phyloP scores from a whole-genome alignment of 192 early-diverging fungal genomes.

The Coemansia sp. region DNA sequence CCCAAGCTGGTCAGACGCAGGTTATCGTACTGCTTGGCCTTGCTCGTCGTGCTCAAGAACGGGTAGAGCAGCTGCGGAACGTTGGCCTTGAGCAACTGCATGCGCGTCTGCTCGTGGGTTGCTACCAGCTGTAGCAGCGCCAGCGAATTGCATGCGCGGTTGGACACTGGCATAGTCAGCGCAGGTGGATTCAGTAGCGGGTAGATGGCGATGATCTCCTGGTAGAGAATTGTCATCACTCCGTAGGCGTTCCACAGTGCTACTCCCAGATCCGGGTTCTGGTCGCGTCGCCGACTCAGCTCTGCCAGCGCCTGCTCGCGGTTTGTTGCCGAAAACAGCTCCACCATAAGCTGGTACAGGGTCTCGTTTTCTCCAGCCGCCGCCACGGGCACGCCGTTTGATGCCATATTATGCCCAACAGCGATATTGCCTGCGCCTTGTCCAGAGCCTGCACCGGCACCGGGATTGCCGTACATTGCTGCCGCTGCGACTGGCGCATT shows the following conservation, averaged over 20 bases:
- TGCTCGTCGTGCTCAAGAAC: slow-evolving; percentile 95
- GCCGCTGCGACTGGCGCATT: slow-evolving; percentile 2
- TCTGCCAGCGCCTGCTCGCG: slow-evolving; percentile 94
- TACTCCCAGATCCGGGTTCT: slow-evolving; percentile 93
- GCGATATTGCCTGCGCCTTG: background rate
- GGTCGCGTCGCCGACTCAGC: slow-evolving; percentile 91
- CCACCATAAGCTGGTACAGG: slow-evolving; percentile 85
- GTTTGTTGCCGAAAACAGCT: slow-evolving; percentile 73
- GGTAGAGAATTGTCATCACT: slow-evolving; percentile 92
- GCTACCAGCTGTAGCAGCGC: slow-evolving; percentile 96
- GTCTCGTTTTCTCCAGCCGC: slow-evolving; percentile 68
- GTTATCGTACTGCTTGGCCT: slow-evolving; percentile 95
- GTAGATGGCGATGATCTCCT: slow-evolving; percentile 97
- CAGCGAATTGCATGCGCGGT: slow-evolving; percentile 96
- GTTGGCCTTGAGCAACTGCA: slow-evolving; percentile 72
- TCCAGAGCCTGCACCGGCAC: slow-evolving; percentile 1
- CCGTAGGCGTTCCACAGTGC: slow-evolving; percentile 99
- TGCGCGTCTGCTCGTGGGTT: slow-evolving; percentile 88
- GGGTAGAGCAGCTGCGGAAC: slow-evolving; percentile 98
- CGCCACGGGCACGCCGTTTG: slow-evolving; percentile 4
- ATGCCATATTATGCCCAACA: slow-evolving; percentile 6
- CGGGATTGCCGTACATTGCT: slow-evolving; percentile 16
- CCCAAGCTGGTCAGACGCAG: slow-evolving; percentile 91
- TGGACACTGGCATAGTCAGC: slow-evolving; percentile 86
- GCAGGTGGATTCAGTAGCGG: slow-evolving; percentile 86